Evolutionary conservation across 169 alveolate species (phyloP), one percentile per base, ranked within the genome.

Genomic region (Plasmodium billcollinsi): DNA sequence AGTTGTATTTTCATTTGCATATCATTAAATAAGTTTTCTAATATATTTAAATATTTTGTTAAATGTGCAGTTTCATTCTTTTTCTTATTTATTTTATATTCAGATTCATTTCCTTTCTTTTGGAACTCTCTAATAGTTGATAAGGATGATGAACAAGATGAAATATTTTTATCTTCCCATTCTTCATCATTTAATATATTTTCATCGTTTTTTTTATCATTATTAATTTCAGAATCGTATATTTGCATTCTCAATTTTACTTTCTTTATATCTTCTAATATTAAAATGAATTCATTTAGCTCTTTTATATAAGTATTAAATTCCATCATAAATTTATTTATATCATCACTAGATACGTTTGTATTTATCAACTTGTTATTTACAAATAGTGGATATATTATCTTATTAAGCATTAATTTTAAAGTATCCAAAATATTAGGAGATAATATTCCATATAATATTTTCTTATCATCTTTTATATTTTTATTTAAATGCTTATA

Each of bases 231-330:
- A 80, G 26, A 24, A 9, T 69, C 59, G 11, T 80, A 70, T 39
- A 59, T 65, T 66, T 72, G 61, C 75, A 71, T 61, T 54, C 73
- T 62, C 45, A 80, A 69, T 62, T 72, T 86, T 54, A 86, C 92
- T 45, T 86, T 86, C 49, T 72, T 86, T 0, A 86, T 72, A 59
- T 86, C 70, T 47, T 86, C 92, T 49, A 86, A 71, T n/a, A 86
- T 86, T 11, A 86, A 67, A 49, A 86, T 86, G 71, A 86, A 86
- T 72, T 86, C 92, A 20, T 72, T 72, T 58, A 86, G 12, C 56
- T 86, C 92, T 39, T 72, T 86, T n/a, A 86, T 74, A 61, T 86
- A 86, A 14, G 88, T 73, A 56, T 86, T 88, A 86, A 86, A 86
- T 39, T 86, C 92, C 85, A 86, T 67, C 1, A 58, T n/a, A 71